Base-by-base conservation (phyloP, 306 rosid genomes). In the Geum urbanum region DNA sequence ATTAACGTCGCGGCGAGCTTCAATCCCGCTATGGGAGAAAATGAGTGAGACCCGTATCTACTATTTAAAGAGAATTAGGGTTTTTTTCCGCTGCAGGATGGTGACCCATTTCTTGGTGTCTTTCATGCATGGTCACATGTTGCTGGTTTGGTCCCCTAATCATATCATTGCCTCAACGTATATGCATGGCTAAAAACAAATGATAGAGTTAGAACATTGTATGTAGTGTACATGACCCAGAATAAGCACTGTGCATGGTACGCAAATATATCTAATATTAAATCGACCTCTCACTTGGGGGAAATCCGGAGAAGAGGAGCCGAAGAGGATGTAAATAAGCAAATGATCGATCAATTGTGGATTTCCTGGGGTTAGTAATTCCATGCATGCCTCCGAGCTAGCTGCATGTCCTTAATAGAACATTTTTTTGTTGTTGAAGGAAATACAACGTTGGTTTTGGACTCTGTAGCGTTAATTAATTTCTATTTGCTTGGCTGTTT, bases 101-200 rank as follows among this genome's bases (percentile, higher is more conserved):
- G 73, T 69, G 80, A 81, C 79, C 75, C 70, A 72, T 76, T 77
- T 58, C 78, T 77, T 65, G 58, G 60, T 67, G 73, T 50, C 69
- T 52, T 74, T 24, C 48, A 41, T 67, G 71, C 37, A 16, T 22
- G 39, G 32, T 76, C 82, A 78, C 82, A 70, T 78, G 81, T 67
- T 71, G 71, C 48, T 48, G 75, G 62, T 47, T 53, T 77, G 61
- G 72, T 43, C 50, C 69, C 74, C 51, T 12, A 63, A 19, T 18
- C 20, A 57, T 39, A 35, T 60, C 77, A 52, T 52, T 52, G 45
- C 71, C 40, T 76, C 37, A 67, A 75, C 6, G 58, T 3, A 16
- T 53, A 18, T 6, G 1, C 32, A 53, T 19, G 13, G 11, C 27
- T 8, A n/a, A 19, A 18, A 8, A 15, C 37, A 43, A 43, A 43